phyloP scores from a whole-genome alignment of 257 asterid species.

The Nicotiana knightiana region DNA sequence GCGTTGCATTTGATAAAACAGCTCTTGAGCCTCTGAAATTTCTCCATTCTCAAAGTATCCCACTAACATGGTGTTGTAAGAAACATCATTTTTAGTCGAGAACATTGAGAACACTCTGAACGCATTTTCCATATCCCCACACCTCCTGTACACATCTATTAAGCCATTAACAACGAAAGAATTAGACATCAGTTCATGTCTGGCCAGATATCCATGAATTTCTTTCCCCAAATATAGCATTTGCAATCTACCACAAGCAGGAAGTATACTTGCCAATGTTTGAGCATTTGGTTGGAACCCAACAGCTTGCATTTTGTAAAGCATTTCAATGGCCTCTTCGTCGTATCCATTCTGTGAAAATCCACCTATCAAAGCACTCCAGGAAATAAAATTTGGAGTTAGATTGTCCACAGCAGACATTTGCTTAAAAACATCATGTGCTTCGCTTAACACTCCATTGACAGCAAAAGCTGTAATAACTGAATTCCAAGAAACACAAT shows the following conservation, averaged over 20 bases:
- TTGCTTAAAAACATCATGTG: constrained; percentile 32
- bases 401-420: constrained; percentile 40
- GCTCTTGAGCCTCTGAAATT: constrained; percentile 47
- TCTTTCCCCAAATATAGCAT: constrained; percentile 49
- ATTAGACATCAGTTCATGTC: constrained; percentile 52
- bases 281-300: constrained; percentile 62
- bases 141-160: constrained; percentile 67
- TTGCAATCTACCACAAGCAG: constrained; percentile 63
- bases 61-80: constrained; percentile 66
- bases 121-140: constrained; percentile 56
- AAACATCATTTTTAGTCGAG: constrained; percentile 56
- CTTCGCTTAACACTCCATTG: constrained; percentile 52
- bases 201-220: constrained; percentile 59
- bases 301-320: constrained; percentile 41
- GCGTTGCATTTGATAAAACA: constrained; percentile 49
- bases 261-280: constrained; percentile 55
- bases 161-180: constrained; percentile 67
- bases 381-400: constrained; percentile 49
- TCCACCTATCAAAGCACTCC: constrained; percentile 74
- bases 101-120: constrained; percentile 38
- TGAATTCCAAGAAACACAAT: constrained; percentile 73
- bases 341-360: constrained; percentile 61
- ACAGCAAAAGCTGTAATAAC: constrained; percentile 56
- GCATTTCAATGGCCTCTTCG: constrained; percentile 49
- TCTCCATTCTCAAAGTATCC: constrained; percentile 63